Evolutionary conservation across 305 asterid genomes (phyloP).

Genomic region (Fraxinus sp.): DNA sequence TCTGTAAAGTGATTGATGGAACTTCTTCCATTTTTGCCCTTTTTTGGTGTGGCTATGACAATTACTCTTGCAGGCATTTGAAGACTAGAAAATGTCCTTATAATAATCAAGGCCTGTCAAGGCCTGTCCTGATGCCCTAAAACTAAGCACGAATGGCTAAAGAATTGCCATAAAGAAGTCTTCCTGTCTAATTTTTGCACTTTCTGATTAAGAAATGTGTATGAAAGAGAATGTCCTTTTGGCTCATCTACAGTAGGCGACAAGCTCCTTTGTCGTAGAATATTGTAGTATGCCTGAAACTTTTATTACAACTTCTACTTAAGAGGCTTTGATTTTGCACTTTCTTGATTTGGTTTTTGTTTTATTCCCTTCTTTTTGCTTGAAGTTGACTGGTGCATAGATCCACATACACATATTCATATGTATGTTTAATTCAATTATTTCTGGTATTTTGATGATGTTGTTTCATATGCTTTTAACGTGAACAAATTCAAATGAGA

Average conservation of each 20-base stretch:
- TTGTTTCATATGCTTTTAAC: neutral
- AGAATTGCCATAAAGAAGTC: neutral
- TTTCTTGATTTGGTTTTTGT: neutral
- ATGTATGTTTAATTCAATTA: neutral
- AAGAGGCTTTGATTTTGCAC: neutral
- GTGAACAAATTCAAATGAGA: slow-evolving; percentile 3
- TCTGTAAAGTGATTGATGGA: slow-evolving; percentile 3
- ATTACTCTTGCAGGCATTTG: neutral
- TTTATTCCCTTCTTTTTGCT: neutral
- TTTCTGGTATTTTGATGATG: neutral
- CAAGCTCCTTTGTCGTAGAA: neutral
- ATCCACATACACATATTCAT: neutral
- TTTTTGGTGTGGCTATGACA: neutral
- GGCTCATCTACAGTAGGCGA: neutral
- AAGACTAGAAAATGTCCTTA: neutral
- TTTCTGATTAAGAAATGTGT: neutral
- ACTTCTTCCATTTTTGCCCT: neutral
- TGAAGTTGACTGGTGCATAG: neutral
- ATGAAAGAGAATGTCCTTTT: neutral
- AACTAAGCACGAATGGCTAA: neutral
- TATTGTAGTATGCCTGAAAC: neutral
- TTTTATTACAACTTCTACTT: neutral
- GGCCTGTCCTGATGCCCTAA: slow-evolving; percentile 6
- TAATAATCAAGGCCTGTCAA: slow-evolving; percentile 6
- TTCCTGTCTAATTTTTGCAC: neutral